phyloP scores from a whole-genome alignment of 1,139 yeast genomes.

The Diutina neorugosa region DNA sequence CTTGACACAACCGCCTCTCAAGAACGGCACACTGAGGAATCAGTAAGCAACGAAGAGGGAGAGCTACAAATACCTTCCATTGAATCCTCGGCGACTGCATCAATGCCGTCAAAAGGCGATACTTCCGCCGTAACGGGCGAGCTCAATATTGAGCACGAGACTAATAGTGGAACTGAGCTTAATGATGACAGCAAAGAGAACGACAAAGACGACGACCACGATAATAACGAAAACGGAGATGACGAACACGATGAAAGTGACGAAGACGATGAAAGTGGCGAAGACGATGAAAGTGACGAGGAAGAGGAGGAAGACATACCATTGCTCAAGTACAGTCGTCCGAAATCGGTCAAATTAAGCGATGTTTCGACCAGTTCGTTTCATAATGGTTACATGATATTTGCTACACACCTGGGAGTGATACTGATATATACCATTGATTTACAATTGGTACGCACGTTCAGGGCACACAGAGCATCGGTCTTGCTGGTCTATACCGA shows the following conservation, averaged over 20 bases:
- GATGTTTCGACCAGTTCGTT: conserved; percentile 63
- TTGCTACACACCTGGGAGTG: conserved; percentile 86
- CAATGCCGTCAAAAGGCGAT: not conserved
- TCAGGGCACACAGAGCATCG: conserved; percentile 80
- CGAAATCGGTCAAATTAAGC: conserved; percentile 57
- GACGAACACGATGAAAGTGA: conserved; percentile 8
- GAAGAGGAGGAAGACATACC: conserved; percentile 40
- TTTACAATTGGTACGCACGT: conserved; percentile 49
- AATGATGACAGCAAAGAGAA: not conserved
- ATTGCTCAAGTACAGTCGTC: conserved; percentile 55
- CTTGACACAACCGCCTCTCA: not conserved
- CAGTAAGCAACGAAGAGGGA: not conserved
- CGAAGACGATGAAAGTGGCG: conserved; percentile 5
- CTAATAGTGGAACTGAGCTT: no score
- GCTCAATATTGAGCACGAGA: no score
- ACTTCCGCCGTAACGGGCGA: not conserved
- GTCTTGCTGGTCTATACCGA: conserved; percentile 62
- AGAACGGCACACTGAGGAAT: not conserved
- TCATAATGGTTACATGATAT: conserved; percentile 47
- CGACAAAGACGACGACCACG: not conserved
- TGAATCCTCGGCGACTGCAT: not conserved
- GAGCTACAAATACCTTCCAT: not conserved
- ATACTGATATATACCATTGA: conserved; percentile 55
- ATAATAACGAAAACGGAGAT: conserved; percentile 8
- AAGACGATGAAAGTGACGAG: conserved; percentile 12